Conservation (phyloP, 2,329 filamentous ascomycete species). For the Penicillium sp. region DNA sequence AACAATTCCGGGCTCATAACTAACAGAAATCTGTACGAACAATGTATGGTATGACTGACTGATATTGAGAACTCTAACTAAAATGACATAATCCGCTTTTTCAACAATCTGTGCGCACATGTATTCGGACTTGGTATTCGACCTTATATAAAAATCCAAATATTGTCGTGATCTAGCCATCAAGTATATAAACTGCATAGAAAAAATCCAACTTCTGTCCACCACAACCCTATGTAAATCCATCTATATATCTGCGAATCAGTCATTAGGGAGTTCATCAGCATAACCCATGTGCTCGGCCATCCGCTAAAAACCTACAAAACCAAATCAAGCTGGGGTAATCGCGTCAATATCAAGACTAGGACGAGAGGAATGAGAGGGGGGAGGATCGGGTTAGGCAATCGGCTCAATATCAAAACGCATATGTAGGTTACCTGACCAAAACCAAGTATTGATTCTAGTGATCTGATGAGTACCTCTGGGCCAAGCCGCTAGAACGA, state of each 20-base stretch:
- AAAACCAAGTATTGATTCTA: neutral
- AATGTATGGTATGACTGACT: too few relatives aligned
- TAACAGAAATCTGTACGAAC: too few relatives aligned
- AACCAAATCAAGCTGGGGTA: neutral
- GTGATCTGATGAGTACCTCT: neutral
- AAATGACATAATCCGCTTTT: too few relatives aligned
- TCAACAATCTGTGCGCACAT: too few relatives aligned
- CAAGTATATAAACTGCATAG: neutral
- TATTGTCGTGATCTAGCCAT: neutral
- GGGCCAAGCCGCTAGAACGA: neutral
- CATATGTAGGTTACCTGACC: neutral
- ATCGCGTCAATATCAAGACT: too few relatives aligned
- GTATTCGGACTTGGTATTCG: too few relatives aligned
- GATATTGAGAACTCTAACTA: too few relatives aligned
- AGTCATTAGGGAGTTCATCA: neutral
- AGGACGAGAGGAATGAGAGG: too few relatives aligned
- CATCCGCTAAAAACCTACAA: neutral
- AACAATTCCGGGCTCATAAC: too few relatives aligned
- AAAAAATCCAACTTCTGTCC: neutral
- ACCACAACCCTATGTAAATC: neutral
- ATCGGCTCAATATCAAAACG: constrained; percentile 3
- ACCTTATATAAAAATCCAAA: neutral
- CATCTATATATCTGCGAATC: neutral
- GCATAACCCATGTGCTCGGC: neutral
- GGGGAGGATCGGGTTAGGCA: too few relatives aligned